Evolutionary conservation across 2,329 filamentous ascomycete genomes (phyloP), one percentile per base, ranked within the genome.

Genomic region (Penicillium psychrosexuale): DNA sequence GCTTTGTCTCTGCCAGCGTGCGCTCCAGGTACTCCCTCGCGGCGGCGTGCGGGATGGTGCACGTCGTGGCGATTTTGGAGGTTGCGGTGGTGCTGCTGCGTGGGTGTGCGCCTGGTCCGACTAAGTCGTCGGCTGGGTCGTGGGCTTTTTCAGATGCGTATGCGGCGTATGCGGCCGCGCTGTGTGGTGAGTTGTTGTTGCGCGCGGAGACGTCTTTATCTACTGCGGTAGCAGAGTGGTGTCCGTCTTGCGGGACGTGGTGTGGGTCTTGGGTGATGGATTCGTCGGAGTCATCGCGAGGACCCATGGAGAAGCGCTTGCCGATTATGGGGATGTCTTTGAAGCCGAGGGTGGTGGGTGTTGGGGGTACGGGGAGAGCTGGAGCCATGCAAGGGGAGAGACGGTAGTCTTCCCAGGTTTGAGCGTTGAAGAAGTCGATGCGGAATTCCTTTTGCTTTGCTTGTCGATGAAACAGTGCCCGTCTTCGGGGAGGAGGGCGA

Each of bases 401-500:
- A 30, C 85, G 82, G 70, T 90, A 85, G 58, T 89, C 87, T 51
- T 88, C 83, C 92, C 93, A 97, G 49, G 85, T 84, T 13, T 90
- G 79, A 0, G 85, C 77, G 65, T 93, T 81, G 73, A 91, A 95
- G 69, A 96, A 96, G 71, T 97, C 86, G 37, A 97, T 81, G 0
- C 81, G 85, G 66, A 93, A 95, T 60, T 89, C 82, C 67, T 95
- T 87, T 87, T 87, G 0, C 91, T 94, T 40, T 85, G 73, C 64
- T 87, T 90, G 75, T 97, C 87, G 65, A 96, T 80, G 70, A 96
- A 97, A 72, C 91, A 95, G 66, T 85, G 86, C 0, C 91, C 91
- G 63, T 94, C 87, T 54, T 96, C 87, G 0, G 93, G 93, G 0
- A 97, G 80, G 8, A 97, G 84, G 11, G 87, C 85, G 66, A 90